Evolutionary conservation across 2,329 filamentous ascomycete species (phyloP), one percentile per base, ranked within the genome.

Genomic region (Canariomyces notabilis): DNA sequence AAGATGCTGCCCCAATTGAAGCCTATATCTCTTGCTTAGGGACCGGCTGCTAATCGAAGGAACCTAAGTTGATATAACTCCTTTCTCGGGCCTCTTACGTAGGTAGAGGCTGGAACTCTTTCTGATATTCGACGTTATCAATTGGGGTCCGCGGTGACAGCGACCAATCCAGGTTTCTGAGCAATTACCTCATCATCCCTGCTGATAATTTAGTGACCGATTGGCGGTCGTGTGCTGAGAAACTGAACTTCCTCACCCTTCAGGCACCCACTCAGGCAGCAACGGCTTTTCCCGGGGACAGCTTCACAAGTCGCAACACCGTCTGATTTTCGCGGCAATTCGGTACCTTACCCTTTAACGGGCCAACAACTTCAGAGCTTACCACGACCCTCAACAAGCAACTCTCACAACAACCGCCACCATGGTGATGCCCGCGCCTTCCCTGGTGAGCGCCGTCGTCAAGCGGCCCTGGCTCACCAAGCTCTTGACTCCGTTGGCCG

Each of bases 381-480:
- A 57, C 48, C 56, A 53, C 46, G 36, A 53, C 47, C 44, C 48
- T n/a, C 52, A 41, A 43, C 48, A 44, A 49, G 49, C 38, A 53
- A 49, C 51, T 35, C 53, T n/a, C n/a, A n/a, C n/a, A n/a, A n/a
- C 44, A 50, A 45, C 48, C 42, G 52, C 57, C 48, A 55, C 58
- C 56, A 61, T 88, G 84, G 84, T 82, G 67, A 78, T 80, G 64
- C 77, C 89, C 70, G 80, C 85, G 62, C 85, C 80, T 60, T 90
- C 82, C 66, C 40, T 58, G 41, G 66, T 82, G 65, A 85, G 85
- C 59, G 90, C 81, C 66, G 46, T 48, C 46, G 66, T 82, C 66
- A 85, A 85, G 76, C 83, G 89, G 64, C 90, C 91, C 59, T 95
- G 87, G 87, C 81, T 97, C 65, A 74, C 76, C 70, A 83, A 76